Conservation (phyloP, 2,329 filamentous ascomycete species). For the Aspergillus fischeri region DNA sequence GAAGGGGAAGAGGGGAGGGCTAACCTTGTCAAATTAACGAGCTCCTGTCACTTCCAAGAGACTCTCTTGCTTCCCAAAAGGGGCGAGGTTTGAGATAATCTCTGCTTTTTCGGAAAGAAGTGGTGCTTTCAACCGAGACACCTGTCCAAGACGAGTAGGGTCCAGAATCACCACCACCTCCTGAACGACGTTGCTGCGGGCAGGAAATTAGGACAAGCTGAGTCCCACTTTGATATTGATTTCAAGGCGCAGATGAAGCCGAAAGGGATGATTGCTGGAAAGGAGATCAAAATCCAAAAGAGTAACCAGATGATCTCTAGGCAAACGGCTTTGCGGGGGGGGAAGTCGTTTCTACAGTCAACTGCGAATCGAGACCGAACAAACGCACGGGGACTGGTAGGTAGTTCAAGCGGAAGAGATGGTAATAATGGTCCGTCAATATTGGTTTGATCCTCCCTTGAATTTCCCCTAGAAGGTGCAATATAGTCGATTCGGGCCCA, state of each 20-base stretch:
- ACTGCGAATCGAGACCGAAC: slow-evolving; percentile 9
- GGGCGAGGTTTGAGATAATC: slow-evolving; percentile 9
- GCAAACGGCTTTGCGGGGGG: slow-evolving; percentile 1
- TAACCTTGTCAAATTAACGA: slow-evolving; percentile 26
- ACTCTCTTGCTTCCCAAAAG: not conserved
- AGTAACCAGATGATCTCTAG: slow-evolving; percentile 12
- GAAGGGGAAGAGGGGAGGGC: slow-evolving; percentile 21
- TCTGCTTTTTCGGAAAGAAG: slow-evolving; percentile 11
- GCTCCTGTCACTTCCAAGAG: slow-evolving; percentile 1
- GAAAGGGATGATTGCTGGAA: slow-evolving; percentile 4
- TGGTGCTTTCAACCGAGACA: slow-evolving; percentile 25
- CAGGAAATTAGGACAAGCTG: slow-evolving; percentile 8
- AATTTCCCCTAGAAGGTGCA: not conserved
- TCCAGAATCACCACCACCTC: slow-evolving; percentile 9
- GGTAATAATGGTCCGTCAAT: slow-evolving; percentile 4
- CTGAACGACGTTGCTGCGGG: slow-evolving; percentile 4
- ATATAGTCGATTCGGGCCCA: slow-evolving; percentile 1
- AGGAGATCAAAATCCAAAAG: slow-evolving; percentile 1
- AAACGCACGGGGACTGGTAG: slow-evolving; percentile 12
- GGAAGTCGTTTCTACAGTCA: slow-evolving; percentile 11
- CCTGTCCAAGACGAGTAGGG: slow-evolving; percentile 18
- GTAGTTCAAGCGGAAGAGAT: slow-evolving; percentile 9
- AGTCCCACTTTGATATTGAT: slow-evolving; percentile 10
- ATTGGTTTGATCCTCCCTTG: not conserved
- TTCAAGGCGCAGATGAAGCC: not conserved